phyloP scores from a whole-genome alignment of 441 rosid species.

The Metrosideros polymorpha region DNA sequence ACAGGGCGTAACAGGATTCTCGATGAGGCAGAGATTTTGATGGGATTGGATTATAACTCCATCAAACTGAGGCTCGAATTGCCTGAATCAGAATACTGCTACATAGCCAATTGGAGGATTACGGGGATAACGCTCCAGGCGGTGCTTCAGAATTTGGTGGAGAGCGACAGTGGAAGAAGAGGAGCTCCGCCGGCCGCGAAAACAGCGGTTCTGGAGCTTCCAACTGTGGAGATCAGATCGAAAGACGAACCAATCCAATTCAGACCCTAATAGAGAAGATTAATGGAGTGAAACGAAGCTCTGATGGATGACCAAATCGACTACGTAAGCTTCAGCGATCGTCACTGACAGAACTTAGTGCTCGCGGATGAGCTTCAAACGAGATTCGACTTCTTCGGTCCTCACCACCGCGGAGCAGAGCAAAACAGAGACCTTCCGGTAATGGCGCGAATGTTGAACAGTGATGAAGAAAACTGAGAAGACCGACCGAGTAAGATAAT shows the following conservation, averaged over 20 bases:
- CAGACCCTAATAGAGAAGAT: background rate
- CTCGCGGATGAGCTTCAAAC: no score
- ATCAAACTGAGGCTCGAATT: slow-evolving; percentile 39
- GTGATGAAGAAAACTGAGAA: no score
- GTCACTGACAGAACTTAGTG: no score
- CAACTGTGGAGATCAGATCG: slow-evolving; percentile 19
- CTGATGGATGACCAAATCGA: no score
- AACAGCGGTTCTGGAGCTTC: slow-evolving; percentile 25
- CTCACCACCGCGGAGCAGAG: no score
- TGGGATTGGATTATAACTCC: slow-evolving; percentile 59
- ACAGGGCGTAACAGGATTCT: slow-evolving; percentile 49
- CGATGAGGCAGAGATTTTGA: slow-evolving; percentile 60
- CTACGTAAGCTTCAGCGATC: no score
- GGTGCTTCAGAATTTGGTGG: slow-evolving; percentile 49
- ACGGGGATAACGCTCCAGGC: slow-evolving; percentile 43
- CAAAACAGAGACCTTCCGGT: no score
- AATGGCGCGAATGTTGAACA: no score
- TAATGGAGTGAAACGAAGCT: no score
- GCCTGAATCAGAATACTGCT: slow-evolving; percentile 39
- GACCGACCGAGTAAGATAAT: no score
- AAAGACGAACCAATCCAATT: no score
- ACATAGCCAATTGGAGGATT: slow-evolving; percentile 52
- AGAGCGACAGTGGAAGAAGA: slow-evolving; percentile 50
- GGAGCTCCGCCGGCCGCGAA: slow-evolving; percentile 66
- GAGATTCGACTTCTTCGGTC: no score